Conservation (phyloP, 2,329 filamentous ascomycete species). For the Nannizzia gypsea region DNA sequence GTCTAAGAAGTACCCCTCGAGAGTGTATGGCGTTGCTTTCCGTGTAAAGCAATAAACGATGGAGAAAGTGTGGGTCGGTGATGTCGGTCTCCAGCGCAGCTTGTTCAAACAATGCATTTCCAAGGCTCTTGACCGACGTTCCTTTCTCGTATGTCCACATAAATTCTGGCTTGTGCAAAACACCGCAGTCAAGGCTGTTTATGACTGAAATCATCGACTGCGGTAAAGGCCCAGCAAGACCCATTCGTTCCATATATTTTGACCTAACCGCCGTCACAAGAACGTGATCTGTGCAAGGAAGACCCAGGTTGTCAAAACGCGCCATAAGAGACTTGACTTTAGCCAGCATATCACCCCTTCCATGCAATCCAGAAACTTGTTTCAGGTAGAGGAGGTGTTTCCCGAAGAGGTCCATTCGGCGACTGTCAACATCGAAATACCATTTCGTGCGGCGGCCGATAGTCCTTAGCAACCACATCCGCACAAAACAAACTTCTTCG, state of each 20-base stretch:
- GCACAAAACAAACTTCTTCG: background rate
- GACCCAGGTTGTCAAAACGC: background rate
- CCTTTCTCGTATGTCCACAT: background rate
- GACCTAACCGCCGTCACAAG: background rate
- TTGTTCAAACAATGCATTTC: background rate
- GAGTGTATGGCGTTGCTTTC: conserved; percentile 17
- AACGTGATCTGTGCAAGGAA: conserved; percentile 3
- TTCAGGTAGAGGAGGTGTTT: conserved; percentile 4
- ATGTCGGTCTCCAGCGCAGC: conserved; percentile 20
- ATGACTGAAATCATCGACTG: background rate
- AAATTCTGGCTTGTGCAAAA: background rate
- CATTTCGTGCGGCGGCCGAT: background rate
- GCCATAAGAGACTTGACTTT: background rate
- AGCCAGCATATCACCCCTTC: background rate
- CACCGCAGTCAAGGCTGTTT: background rate
- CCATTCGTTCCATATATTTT: background rate
- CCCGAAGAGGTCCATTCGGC: background rate
- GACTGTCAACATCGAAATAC: background rate
- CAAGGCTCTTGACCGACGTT: background rate
- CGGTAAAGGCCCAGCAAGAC: background rate
- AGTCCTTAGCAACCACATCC: conserved; percentile 9
- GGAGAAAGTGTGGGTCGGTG: conserved; percentile 23
- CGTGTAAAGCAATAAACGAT: conserved; percentile 22
- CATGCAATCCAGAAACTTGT: background rate
- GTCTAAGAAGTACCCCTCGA: conserved; percentile 23